These are phyloP conservation scores for Fennellomyces sp. DNA, from an alignment of 371 early-diverging fungal species.

Conservation along the genomic window DNA sequence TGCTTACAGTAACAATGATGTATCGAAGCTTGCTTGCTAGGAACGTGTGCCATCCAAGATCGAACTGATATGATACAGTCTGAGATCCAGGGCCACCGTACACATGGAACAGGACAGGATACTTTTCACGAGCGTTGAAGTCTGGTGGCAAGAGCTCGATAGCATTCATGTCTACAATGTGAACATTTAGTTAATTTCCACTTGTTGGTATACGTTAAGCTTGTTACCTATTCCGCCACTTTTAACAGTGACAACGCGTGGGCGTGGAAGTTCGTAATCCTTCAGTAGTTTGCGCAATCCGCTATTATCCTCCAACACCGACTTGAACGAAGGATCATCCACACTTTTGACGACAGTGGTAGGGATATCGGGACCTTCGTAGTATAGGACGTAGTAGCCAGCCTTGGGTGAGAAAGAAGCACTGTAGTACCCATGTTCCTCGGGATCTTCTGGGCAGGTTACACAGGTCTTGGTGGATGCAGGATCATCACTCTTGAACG, in stretches of 20 bases:
- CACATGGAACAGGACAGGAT: conserved; percentile 89
- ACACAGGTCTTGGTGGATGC: conserved; percentile 34
- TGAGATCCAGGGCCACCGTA: conserved; percentile 96
- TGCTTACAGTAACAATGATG: conserved; percentile 64
- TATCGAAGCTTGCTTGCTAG: conserved; percentile 65
- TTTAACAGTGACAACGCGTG: conserved; percentile 54
- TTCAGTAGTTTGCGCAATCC: conserved; percentile 41
- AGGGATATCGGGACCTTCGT: conserved; percentile 90
- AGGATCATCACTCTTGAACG: conserved; percentile 15
- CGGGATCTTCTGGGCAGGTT: conserved; percentile 40
- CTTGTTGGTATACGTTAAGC: neutral
- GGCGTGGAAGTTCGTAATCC: conserved; percentile 61
- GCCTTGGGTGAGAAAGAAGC: conserved; percentile 77
- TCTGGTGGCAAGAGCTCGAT: conserved; percentile 82
- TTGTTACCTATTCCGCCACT: conserved; percentile 56
- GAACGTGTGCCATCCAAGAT: conserved; percentile 76
- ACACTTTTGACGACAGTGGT: conserved; percentile 72
- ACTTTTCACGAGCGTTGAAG: conserved; percentile 71
- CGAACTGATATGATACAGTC: conserved; percentile 70
- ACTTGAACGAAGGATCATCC: conserved; percentile 48
- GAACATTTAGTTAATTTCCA: neutral
- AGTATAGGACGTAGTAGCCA: conserved; percentile 74
- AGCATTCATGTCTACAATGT: conserved; percentile 76
- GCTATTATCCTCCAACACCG: conserved; percentile 61
- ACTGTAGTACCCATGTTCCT: conserved; percentile 70